Evolutionary conservation across 768 basidiomycete species (phyloP).

Genomic region (Termitomyces sp.): DNA sequence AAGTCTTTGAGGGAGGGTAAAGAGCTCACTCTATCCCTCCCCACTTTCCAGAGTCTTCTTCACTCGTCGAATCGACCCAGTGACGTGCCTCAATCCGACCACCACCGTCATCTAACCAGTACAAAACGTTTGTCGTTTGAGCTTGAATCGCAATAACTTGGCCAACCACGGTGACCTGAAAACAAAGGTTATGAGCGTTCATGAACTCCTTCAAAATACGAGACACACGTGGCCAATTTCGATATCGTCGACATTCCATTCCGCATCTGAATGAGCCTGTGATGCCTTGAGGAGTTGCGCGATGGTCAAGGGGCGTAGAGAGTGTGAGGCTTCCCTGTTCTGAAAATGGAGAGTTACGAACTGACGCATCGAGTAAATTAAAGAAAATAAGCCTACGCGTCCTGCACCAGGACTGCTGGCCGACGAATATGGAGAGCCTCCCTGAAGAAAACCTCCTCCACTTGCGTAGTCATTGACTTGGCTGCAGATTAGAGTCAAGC

Average conservation of each 20-base stretch:
- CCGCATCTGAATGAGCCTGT: slow-evolving; percentile 86
- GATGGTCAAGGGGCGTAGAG: slow-evolving; percentile 66
- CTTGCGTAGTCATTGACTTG: slow-evolving; percentile 38
- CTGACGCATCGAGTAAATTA: neutral
- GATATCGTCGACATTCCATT: slow-evolving; percentile 77
- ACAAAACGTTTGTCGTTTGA: slow-evolving; percentile 78
- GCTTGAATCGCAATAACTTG: slow-evolving; percentile 63
- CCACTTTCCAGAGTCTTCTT: slow-evolving; percentile 48
- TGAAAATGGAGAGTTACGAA: slow-evolving; percentile 7
- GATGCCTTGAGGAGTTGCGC: slow-evolving; percentile 68
- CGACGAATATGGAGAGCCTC: slow-evolving; percentile 55
- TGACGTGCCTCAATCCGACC: slow-evolving; percentile 72
- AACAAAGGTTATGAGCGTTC: neutral
- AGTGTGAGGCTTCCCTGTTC: slow-evolving; percentile 35
- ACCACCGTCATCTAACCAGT: slow-evolving; percentile 83
- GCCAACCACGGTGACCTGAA: slow-evolving; percentile 69
- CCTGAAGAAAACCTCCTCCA: slow-evolving; percentile 55
- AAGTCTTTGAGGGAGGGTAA: neutral
- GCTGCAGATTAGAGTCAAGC: neutral
- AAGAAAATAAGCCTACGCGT: slow-evolving; percentile 26
- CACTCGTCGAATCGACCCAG: slow-evolving; percentile 69
- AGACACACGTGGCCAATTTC: slow-evolving; percentile 72
- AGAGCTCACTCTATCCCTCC: slow-evolving; percentile 39
- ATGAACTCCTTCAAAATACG: neutral
- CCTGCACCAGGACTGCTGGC: slow-evolving; percentile 58